These are phyloP conservation scores for Prunus mira DNA, from an alignment of 306 rosid genomes.

Conservation along the genomic window DNA sequence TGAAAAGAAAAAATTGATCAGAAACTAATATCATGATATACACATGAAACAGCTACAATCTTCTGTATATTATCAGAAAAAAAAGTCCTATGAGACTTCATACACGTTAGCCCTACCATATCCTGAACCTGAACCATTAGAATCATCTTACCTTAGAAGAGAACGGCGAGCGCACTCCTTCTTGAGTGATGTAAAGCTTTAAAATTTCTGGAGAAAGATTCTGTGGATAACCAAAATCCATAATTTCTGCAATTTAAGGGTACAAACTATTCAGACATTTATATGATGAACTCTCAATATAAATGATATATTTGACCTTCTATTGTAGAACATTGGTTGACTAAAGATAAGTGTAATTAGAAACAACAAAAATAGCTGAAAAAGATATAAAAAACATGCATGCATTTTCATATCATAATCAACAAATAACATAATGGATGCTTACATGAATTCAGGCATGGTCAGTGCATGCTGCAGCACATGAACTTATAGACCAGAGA, in stretches of 20 bases:
- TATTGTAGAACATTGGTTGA: not conserved
- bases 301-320: not conserved
- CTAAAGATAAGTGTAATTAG: not conserved
- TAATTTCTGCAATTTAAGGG: constrained; percentile 68
- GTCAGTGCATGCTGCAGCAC: not conserved
- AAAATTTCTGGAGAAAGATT: constrained; percentile 97
- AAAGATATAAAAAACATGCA: not conserved
- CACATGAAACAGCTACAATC: not conserved
- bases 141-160: constrained; percentile 80
- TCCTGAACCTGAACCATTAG: too few species aligned
- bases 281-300: constrained; percentile 5
- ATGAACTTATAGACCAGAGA: not conserved
- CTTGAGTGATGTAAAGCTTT: constrained; percentile 93
- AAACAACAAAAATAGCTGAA: not conserved
- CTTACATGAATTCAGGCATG: not conserved
- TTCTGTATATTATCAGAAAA: not conserved
- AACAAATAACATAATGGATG: not conserved
- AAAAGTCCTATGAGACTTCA: not conserved
- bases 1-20: constrained; percentile 8
- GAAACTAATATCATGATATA: not conserved
- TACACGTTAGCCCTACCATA: not conserved
- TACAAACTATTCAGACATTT: constrained; percentile 21
- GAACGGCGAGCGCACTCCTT: constrained; percentile 98
- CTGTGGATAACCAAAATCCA: constrained; percentile 99
- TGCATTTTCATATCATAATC: not conserved